Conservation (phyloP, 345 rosid species). For the Crucihimalaya himalaica region DNA sequence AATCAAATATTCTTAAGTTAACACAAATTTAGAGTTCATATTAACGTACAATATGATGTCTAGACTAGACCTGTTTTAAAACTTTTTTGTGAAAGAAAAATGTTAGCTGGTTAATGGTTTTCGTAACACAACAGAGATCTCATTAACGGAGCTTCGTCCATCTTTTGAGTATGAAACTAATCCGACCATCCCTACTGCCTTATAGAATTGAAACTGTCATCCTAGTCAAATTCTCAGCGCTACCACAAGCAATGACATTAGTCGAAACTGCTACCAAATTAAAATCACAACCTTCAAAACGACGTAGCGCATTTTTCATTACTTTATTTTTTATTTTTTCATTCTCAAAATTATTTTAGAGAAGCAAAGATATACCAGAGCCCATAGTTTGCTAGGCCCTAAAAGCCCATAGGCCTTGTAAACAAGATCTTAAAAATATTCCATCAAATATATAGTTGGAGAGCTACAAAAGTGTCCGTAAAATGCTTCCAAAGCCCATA, state of each 20-base stretch:
- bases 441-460: too few species aligned
- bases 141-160: background rate
- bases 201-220: too few species aligned
- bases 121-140: background rate
- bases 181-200: background rate
- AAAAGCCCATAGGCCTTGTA: background rate
- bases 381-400: background rate
- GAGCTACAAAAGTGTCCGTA: background rate
- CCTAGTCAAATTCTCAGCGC: too few species aligned
- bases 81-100: background rate
- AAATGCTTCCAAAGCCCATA: background rate
- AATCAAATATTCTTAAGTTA: too few species aligned
- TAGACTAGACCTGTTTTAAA: background rate
- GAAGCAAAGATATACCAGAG: background rate
- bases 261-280: too few species aligned
- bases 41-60: background rate
- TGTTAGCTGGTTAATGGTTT: background rate
- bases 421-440: background rate
- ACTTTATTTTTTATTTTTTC: too few species aligned
- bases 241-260: too few species aligned
- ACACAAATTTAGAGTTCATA: too few species aligned
- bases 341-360: too few species aligned
- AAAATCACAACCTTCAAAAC: too few species aligned
- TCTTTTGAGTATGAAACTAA: too few species aligned
- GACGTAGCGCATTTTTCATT: too few species aligned